Conservation (phyloP, 495 filamentous ascomycete genomes). For the Penicillium dipodomyicola region DNA sequence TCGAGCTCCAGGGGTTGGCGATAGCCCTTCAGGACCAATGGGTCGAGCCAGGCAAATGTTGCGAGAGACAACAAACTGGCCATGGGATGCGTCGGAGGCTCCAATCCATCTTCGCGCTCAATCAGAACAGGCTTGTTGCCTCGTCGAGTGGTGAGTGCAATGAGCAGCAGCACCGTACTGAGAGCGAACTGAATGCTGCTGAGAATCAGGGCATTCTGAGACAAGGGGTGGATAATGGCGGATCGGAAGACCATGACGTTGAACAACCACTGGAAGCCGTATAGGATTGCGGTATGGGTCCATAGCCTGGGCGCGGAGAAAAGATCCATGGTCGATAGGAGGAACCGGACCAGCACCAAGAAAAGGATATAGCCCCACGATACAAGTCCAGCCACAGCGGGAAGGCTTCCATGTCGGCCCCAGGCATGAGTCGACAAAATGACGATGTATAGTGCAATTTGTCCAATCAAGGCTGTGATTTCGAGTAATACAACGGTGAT, state of each 20-base stretch:
- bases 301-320: conserved; percentile 69
- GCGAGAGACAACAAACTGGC: conserved; percentile 85
- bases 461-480: conserved; percentile 65
- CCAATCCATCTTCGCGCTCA: conserved; percentile 80
- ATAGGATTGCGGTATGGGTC: conserved; percentile 91
- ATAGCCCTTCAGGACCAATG: conserved; percentile 88
- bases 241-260: conserved; percentile 77
- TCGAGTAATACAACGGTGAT: conserved; percentile 67
- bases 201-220: conserved; percentile 54
- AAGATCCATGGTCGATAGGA: conserved; percentile 65
- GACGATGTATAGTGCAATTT: conserved; percentile 64
- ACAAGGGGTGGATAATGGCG: conserved; percentile 71
- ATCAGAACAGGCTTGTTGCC: conserved; percentile 87
- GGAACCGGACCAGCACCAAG: conserved; percentile 68
- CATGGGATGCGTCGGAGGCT: conserved; percentile 78
- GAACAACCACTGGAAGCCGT: conserved; percentile 79
- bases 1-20: conserved; percentile 75
- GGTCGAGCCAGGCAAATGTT: conserved; percentile 88
- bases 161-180: conserved; percentile 65
- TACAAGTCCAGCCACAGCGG: conserved; percentile 61
- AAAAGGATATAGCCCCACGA: conserved; percentile 82
- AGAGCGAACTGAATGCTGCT: conserved; percentile 70
- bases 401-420: conserved; percentile 55
- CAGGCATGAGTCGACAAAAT: conserved; percentile 55
- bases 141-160: conserved; percentile 78